Conservation (phyloP, 2,329 filamentous ascomycete species). For the Diaporthe batatas region DNA sequence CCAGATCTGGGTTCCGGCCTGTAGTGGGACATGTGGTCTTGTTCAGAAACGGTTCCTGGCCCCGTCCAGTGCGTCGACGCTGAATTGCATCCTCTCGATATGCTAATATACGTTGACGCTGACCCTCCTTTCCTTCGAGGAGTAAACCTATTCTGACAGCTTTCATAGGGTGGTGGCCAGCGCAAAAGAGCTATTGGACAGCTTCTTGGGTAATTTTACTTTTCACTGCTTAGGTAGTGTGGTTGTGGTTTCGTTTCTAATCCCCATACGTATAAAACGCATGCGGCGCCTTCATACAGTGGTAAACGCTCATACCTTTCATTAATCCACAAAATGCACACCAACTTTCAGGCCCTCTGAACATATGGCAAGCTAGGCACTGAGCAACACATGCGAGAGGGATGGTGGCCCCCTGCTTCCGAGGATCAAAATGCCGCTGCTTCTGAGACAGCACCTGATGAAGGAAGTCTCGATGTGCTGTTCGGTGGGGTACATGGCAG, state of each 20-base stretch:
- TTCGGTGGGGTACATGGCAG: neutral
- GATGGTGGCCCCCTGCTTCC: neutral
- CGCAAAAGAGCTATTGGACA: conserved; percentile 1
- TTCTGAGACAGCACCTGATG: neutral
- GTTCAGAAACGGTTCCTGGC: too few species aligned
- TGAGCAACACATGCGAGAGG: neutral
- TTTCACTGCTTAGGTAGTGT: too few species aligned
- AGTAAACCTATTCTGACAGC: neutral
- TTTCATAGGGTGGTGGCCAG: neutral
- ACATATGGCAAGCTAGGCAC: neutral
- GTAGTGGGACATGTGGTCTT: conserved; percentile 9
- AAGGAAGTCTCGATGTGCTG: conserved; percentile 1
- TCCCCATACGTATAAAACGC: too few species aligned
- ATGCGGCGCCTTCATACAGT: too few species aligned
- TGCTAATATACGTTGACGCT: neutral
- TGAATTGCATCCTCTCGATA: conserved; percentile 1
- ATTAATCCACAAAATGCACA: neutral
- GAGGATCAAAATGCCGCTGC: neutral
- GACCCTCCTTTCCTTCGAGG: too few species aligned
- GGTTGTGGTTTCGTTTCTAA: too few species aligned
- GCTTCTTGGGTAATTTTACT: conserved; percentile 1
- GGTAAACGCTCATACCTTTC: too few species aligned
- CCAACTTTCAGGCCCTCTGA: neutral
- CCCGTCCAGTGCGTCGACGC: conserved; percentile 21
- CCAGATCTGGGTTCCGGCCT: neutral